phyloP scores from a whole-genome alignment of 768 basidiomycete species.

The Termitomyces sp. region DNA sequence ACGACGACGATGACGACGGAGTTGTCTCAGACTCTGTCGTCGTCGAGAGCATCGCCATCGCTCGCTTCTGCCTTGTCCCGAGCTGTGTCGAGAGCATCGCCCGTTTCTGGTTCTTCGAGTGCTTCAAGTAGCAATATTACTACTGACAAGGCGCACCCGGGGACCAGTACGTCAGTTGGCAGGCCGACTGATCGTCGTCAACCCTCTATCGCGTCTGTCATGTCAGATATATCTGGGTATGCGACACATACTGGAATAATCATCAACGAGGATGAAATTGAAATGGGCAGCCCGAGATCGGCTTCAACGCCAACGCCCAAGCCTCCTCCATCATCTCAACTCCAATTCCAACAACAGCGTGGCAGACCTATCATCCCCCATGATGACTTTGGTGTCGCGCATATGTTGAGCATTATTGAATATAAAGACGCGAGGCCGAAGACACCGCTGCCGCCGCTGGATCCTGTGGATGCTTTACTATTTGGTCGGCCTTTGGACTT shows the following conservation, averaged over 20 bases:
- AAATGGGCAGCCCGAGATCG: conserved; percentile 20
- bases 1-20: conserved; percentile 9
- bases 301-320: conserved; percentile 28
- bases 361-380: conserved; percentile 49
- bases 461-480: conserved; percentile 67
- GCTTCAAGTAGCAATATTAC: background rate
- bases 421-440: conserved; percentile 41
- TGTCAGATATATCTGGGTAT: conserved; percentile 58
- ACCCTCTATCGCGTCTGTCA: conserved; percentile 68
- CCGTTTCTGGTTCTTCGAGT: conserved; percentile 1
- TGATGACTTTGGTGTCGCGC: conserved; percentile 81
- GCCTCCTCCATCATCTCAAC: conserved; percentile 7
- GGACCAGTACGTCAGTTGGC: conserved; percentile 31
- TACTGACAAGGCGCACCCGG: conserved; percentile 15
- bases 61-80: conserved; percentile 11
- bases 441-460: conserved; percentile 28
- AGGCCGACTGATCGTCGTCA: conserved; percentile 39
- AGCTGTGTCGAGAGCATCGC: conserved; percentile 7
- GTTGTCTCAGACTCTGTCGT: conserved; percentile 1
- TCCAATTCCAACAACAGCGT: conserved; percentile 34
- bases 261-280: conserved; percentile 14
- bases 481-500: conserved; percentile 64
- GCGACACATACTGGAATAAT: conserved; percentile 30
- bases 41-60: too few species aligned
- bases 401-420: conserved; percentile 89